Evolutionary conservation across 352 stramenopile species (phyloP).

Genomic region (Phytophthora chlamydospora): DNA sequence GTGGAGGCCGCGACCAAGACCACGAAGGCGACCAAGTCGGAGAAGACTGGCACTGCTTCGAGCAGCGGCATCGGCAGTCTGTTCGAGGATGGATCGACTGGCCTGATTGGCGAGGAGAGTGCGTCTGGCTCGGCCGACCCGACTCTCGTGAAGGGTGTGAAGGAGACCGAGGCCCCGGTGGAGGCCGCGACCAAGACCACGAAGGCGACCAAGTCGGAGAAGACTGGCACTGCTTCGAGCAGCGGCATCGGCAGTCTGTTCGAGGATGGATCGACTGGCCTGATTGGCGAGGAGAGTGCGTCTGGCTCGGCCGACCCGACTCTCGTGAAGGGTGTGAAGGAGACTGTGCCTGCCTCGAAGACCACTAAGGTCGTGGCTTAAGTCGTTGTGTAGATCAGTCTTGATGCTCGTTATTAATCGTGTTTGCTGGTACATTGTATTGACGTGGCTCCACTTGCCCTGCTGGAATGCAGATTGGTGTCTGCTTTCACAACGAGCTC

Average conservation of each 20-base stretch:
- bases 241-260: slow-evolving; percentile 15
- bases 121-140: not conserved
- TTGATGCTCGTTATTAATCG: slow-evolving; percentile 5
- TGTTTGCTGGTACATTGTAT: slow-evolving; percentile 3
- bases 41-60: slow-evolving; percentile 19
- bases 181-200: slow-evolving; percentile 1
- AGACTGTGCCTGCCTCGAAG: slow-evolving; percentile 10
- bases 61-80: slow-evolving; percentile 14
- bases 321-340: slow-evolving; percentile 19
- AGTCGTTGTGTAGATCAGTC: slow-evolving; percentile 2
- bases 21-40: slow-evolving; percentile 16
- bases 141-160: slow-evolving; percentile 1
- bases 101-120: not conserved
- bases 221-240: not conserved
- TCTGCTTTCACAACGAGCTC: too few relatives aligned
- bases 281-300: slow-evolving; percentile 4
- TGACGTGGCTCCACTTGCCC: too few relatives aligned
- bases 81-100: slow-evolving; percentile 12
- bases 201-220: slow-evolving; percentile 11
- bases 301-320: slow-evolving; percentile 11
- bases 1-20: slow-evolving; percentile 5
- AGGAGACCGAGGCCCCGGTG: not conserved
- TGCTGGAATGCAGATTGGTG: too few relatives aligned
- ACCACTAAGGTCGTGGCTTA: slow-evolving; percentile 10
- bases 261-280: slow-evolving; percentile 1